A percentile compares a stretch with the other conserved stretches of the same genome.
Evolutionary conservation across 345 rosid genomes (phyloP).

Genomic region (Brassica incana): DNA sequence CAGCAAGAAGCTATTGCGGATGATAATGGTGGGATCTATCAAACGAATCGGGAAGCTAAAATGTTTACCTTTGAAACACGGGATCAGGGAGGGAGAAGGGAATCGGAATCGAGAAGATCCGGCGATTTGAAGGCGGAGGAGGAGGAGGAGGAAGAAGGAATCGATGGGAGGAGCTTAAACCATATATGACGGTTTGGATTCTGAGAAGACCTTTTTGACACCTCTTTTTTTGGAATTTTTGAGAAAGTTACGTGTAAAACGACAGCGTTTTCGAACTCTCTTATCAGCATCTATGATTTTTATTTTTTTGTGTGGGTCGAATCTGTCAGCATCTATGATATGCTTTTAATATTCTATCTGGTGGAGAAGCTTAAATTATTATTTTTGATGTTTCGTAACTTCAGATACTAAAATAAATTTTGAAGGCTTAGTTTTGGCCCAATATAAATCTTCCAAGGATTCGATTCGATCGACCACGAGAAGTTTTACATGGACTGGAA

Average conservation of each 20-base stretch:
- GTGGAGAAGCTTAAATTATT: slow-evolving; percentile 3
- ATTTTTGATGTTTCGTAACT: background rate
- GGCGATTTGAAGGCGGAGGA: slow-evolving; percentile 41
- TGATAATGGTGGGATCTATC: slow-evolving; percentile 14
- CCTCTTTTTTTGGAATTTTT: slow-evolving; percentile 28
- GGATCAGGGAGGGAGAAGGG: slow-evolving; percentile 15
- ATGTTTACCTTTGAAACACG: slow-evolving; percentile 26
- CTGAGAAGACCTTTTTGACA: slow-evolving; percentile 34
- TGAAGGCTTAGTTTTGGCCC: slow-evolving; percentile 5
- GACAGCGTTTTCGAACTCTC: slow-evolving; percentile 5
- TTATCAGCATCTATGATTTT: background rate
- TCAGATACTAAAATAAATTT: background rate
- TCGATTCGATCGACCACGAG: slow-evolving; percentile 56
- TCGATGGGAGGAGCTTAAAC: slow-evolving; percentile 6
- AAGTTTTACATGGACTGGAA: slow-evolving; percentile 88
- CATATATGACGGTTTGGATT: slow-evolving; percentile 33
- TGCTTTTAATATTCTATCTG: slow-evolving; percentile 32
- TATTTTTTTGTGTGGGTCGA: background rate
- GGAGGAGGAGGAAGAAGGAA: background rate
- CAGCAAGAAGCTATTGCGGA: background rate
- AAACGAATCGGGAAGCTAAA: background rate
- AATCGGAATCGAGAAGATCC: slow-evolving; percentile 37
- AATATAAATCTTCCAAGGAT: slow-evolving; percentile 52
- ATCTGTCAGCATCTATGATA: slow-evolving; percentile 36
- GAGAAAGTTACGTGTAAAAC: slow-evolving; percentile 16